Evolutionary conservation across 345 rosid species (phyloP), one percentile per base, ranked within the genome.

Genomic region (Reutealis trisperma): DNA sequence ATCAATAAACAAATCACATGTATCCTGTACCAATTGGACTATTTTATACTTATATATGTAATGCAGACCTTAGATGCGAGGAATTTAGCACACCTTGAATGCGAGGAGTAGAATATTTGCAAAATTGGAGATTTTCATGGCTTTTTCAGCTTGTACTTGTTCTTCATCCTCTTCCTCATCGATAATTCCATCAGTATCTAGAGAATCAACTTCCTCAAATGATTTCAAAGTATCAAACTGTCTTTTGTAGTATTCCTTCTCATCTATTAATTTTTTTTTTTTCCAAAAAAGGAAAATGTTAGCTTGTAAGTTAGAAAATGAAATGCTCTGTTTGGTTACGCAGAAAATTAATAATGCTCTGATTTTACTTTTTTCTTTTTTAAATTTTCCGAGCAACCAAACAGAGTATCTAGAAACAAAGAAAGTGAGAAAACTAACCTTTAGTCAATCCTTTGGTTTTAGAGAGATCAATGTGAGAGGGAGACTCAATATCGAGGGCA

Each of bases 71-170:
- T 47, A 47, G 11, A 78, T 22, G 85, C 88, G 78, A 94, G 85
- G 67, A 94, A 27, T 27, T 27, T 27, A 47, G 14, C 51, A 47
- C 14, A 47, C 51, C 51, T 47, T 47, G 11, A 47, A 78, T 22
- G 85, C 88, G 78, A 94, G 85, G 67, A 94, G 82, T 41, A 93
- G 15, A 49, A 94, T 57, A 86, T 94, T 94, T 11, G 97, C 93
- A 78, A 77, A 89, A 65, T 94, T 94, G 0, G 97, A 94, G 67
- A 94, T 84, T 82, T 71, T 87, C 97, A 94, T 94, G 9, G 97
- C 97, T 72, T 78, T 72, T 60, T 94, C 98, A 14, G 87, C 88
- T 75, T 88, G 81, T 25, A 19, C 77, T 77, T 84, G 86, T 65
- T 88, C 97, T 61, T 74, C 79, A 3, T 27, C 73, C 14, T 68